Percentiles rank a stretch among this genome's conserved stretches.
These are phyloP conservation scores for Xylaria multiplex DNA, from an alignment of 2,329 filamentous ascomycete genomes.

Conservation along the genomic window DNA sequence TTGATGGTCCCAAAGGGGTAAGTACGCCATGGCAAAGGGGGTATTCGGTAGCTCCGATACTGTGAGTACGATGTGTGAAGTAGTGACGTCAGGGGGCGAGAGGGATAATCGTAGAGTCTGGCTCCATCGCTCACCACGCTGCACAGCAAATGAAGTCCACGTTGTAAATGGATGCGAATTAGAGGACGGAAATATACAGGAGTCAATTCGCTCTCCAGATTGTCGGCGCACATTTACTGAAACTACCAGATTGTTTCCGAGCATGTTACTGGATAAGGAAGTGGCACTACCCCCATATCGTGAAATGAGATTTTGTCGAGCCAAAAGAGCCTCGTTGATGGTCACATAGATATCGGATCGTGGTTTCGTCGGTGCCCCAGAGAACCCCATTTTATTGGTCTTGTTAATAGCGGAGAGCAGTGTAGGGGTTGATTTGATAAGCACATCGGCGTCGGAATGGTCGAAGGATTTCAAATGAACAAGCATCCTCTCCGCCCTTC, in stretches of 20 bases:
- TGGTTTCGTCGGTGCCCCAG: conserved; percentile 86
- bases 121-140: conserved; percentile 85
- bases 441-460: conserved; percentile 77
- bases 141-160: conserved; percentile 86
- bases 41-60: conserved; percentile 86
- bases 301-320: conserved; percentile 76
- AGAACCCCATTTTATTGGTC: conserved; percentile 92
- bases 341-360: conserved; percentile 97
- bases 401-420: conserved; percentile 82
- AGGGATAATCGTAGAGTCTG: conserved; percentile 87
- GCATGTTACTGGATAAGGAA: conserved; percentile 69
- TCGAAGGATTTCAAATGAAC: conserved; percentile 82
- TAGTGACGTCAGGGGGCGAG: conserved; percentile 79
- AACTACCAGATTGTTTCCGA: conserved; percentile 82
- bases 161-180: conserved; percentile 82
- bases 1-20: conserved; percentile 91
- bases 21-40: conserved; percentile 90
- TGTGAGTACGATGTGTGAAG: conserved; percentile 88
- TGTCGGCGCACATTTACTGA: conserved; percentile 86
- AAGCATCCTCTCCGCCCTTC: conserved; percentile 78
- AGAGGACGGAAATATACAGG: conserved; percentile 87
- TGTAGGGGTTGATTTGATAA: conserved; percentile 89
- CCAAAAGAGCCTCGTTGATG: conserved; percentile 79
- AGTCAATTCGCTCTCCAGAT: conserved; percentile 83
- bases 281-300: conserved; percentile 78